phyloP scores from a whole-genome alignment of 2,329 filamentous ascomycete genomes.

The Fusarium nematophilum region DNA sequence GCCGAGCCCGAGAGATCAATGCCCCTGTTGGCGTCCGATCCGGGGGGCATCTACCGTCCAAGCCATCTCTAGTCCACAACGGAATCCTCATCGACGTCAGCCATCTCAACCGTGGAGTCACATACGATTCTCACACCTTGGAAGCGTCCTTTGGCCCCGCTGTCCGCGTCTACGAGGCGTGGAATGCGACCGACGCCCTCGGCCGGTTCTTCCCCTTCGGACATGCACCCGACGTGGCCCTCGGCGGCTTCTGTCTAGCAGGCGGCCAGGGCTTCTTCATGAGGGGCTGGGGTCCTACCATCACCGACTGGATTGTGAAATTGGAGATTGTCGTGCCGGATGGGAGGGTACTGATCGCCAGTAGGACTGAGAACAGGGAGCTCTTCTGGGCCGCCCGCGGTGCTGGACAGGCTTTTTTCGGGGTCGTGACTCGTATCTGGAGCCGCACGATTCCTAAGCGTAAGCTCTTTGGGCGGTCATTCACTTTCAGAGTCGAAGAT shows the following conservation, averaged over 20 bases:
- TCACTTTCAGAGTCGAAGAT: neutral
- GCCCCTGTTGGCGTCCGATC: conserved; percentile 1
- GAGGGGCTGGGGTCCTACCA: conserved; percentile 21
- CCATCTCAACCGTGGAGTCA: neutral
- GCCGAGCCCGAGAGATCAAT: neutral
- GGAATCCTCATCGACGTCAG: conserved; percentile 1
- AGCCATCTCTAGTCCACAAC: neutral
- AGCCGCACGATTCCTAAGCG: conserved; percentile 19
- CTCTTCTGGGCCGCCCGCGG: conserved; percentile 19
- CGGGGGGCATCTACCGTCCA: conserved; percentile 2
- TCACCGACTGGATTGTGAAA: conserved; percentile 19
- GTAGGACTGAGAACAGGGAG: conserved; percentile 19
- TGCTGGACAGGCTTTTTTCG: conserved; percentile 15
- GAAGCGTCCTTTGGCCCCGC: conserved; percentile 2
- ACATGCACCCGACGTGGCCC: conserved; percentile 16
- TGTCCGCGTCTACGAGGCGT: neutral
- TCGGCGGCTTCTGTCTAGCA: conserved; percentile 14
- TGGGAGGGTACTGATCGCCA: conserved; percentile 12
- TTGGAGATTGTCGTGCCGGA: conserved; percentile 19
- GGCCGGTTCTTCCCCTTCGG: conserved; percentile 17
- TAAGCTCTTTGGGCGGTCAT: conserved; percentile 1
- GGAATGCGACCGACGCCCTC: neutral
- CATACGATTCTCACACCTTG: neutral
- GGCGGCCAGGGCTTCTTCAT: conserved; percentile 22
- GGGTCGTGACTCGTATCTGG: conserved; percentile 17